These are phyloP conservation scores for bread wheat (Triticum aestivum) DNA, from an alignment of 176 grass and related monocot species.

Conservation along the genomic window DNA sequence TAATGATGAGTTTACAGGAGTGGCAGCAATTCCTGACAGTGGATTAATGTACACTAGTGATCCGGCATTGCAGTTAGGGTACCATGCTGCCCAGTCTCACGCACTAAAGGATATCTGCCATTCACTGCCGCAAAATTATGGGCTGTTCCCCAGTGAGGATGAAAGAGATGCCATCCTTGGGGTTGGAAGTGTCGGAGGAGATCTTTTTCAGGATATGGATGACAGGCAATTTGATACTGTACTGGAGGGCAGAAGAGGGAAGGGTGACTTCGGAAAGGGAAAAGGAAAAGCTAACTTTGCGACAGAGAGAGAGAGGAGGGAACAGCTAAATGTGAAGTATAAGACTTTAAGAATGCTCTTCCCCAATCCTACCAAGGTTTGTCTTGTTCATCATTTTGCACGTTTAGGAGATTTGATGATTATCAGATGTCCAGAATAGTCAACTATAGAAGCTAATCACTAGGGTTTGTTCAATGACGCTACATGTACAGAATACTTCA, in stretches of 20 bases:
- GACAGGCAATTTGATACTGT: constrained; percentile 45
- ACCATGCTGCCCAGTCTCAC: constrained; percentile 50
- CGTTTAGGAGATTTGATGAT: constrained; percentile 11
- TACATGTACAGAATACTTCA: not conserved
- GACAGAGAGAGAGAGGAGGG: constrained; percentile 86
- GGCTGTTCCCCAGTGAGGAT: constrained; percentile 55
- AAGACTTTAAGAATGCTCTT: constrained; percentile 60
- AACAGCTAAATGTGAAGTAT: constrained; percentile 93
- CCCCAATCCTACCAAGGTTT: constrained; percentile 87
- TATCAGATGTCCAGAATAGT: not conserved
- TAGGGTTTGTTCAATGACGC: not conserved
- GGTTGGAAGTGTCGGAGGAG: constrained; percentile 34
- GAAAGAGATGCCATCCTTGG: constrained; percentile 60
- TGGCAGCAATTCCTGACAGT: constrained; percentile 46
- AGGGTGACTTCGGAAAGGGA: constrained; percentile 42
- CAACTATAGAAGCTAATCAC: not conserved
- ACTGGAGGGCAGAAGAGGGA: constrained; percentile 48
- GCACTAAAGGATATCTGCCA: constrained; percentile 57
- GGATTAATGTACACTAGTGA: constrained; percentile 45
- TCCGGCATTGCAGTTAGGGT: constrained; percentile 40
- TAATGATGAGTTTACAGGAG: constrained; percentile 46
- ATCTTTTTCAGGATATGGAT: constrained; percentile 74
- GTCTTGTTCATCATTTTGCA: constrained; percentile 25
- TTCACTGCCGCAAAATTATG: constrained; percentile 69
- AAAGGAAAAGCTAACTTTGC: constrained; percentile 78